Percentiles rank a stretch among this genome's conserved stretches.
Evolutionary conservation across 2,329 filamentous ascomycete genomes (phyloP).

Genomic region (Fonsecaea pedrosoi): DNA sequence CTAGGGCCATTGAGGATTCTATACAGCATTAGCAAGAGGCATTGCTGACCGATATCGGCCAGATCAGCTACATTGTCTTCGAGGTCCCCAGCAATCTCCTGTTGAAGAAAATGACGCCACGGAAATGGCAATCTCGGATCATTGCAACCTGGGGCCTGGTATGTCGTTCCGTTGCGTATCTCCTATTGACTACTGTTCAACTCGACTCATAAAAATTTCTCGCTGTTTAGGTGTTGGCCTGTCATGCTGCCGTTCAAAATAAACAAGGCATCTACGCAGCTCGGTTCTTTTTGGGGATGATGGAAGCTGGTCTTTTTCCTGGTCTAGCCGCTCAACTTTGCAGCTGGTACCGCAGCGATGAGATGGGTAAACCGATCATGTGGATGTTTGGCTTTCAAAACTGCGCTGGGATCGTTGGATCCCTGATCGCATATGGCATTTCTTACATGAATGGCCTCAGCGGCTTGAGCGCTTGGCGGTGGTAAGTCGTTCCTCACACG

Average conservation of each 20-base stretch:
- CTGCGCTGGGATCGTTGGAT: constrained; percentile 47
- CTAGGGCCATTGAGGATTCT: background rate
- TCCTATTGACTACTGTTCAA: background rate
- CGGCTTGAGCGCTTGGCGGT: constrained; percentile 40
- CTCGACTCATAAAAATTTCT: constrained; percentile 10
- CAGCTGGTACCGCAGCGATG: constrained; percentile 57
- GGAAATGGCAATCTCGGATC: constrained; percentile 49
- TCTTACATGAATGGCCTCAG: constrained; percentile 38
- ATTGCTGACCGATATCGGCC: background rate
- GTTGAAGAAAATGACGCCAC: constrained; percentile 47
- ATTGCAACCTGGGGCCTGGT: constrained; percentile 48
- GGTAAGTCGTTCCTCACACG: constrained; percentile 24
- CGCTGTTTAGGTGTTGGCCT: constrained; percentile 43
- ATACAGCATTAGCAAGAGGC: background rate
- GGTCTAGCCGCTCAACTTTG: constrained; percentile 52
- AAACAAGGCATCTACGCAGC: constrained; percentile 48
- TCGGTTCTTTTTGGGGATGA: constrained; percentile 52
- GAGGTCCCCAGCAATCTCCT: constrained; percentile 52
- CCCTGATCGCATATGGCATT: constrained; percentile 42
- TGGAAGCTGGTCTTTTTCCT: constrained; percentile 55
- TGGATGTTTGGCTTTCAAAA: constrained; percentile 54
- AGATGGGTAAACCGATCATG: constrained; percentile 52
- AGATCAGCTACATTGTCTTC: constrained; percentile 50
- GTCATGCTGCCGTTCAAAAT: constrained; percentile 49
- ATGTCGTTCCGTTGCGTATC: background rate